Conservation (phyloP, 164 flowering plant species). For the Sextonia rubra region DNA sequence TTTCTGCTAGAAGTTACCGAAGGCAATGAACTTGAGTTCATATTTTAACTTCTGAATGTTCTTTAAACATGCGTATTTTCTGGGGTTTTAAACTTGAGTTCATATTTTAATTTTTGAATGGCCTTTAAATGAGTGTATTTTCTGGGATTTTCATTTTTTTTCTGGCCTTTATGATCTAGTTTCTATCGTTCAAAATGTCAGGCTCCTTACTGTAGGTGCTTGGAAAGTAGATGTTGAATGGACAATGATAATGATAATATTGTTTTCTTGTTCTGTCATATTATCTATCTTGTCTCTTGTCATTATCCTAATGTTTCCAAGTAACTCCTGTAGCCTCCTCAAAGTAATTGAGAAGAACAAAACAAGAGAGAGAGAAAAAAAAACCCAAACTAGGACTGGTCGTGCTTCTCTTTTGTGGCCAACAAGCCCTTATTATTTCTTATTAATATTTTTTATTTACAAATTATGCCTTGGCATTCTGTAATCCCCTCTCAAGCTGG, state of each 20-base stretch:
- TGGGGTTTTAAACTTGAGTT: background rate
- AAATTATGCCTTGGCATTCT: too few species aligned
- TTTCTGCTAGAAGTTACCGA: background rate
- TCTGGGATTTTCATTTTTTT: background rate
- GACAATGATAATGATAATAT: background rate
- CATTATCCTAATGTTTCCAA: background rate
- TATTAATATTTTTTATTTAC: too few species aligned
- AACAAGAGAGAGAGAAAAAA: too few species aligned
- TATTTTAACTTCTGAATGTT: slow-evolving; percentile 2
- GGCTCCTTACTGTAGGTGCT: background rate
- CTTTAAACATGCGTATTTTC: background rate
- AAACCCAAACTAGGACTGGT: too few species aligned
- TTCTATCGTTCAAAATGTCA: background rate
- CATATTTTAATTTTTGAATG: background rate
- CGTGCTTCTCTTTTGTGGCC: too few species aligned
- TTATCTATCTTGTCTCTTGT: background rate
- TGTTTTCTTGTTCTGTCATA: background rate
- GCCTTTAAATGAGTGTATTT: background rate
- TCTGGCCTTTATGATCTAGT: background rate
- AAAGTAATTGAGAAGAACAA: too few species aligned
- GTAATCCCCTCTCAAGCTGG: too few species aligned
- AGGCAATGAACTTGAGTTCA: background rate
- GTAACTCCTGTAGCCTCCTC: too few species aligned
- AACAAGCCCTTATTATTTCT: too few species aligned
- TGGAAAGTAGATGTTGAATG: background rate